phyloP scores from a whole-genome alignment of 257 asterid genomes.

The Petunia axillaris region DNA sequence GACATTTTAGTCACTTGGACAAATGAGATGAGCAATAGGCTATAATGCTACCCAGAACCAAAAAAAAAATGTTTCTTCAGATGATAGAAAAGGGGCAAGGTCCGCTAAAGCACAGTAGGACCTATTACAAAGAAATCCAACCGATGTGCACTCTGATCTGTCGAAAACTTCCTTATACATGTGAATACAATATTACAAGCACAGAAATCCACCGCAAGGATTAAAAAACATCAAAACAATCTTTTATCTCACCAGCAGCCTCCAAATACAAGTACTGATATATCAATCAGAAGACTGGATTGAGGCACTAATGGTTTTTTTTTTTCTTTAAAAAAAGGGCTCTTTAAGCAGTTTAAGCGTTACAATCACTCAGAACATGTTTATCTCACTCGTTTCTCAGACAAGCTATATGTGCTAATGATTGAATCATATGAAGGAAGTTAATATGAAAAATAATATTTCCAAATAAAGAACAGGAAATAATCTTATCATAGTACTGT shows the following conservation, averaged over 20 bases:
- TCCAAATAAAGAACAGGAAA: background rate
- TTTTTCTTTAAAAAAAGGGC: background rate
- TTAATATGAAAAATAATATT: background rate
- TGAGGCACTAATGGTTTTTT: background rate
- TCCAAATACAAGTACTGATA: background rate
- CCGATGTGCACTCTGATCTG: background rate
- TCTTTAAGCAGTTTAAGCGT: background rate
- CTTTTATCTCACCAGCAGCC: background rate
- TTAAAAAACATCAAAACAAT: background rate
- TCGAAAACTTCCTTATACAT: background rate
- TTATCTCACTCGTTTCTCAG: background rate
- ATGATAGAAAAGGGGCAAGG: background rate
- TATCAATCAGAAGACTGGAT: constrained; percentile 1
- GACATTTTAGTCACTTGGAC: background rate
- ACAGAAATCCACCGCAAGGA: background rate
- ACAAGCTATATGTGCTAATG: background rate
- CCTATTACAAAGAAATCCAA: constrained; percentile 10
- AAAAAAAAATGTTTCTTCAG: background rate
- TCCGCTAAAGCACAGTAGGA: background rate
- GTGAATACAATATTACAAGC: background rate
- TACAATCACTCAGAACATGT: constrained; percentile 9
- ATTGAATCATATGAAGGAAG: background rate
- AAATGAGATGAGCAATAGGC: constrained; percentile 6
- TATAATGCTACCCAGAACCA: background rate
- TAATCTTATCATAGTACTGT: background rate